These are phyloP conservation scores for Erythrophleum fordii DNA, from an alignment of 306 rosid species.

Conservation along the genomic window DNA sequence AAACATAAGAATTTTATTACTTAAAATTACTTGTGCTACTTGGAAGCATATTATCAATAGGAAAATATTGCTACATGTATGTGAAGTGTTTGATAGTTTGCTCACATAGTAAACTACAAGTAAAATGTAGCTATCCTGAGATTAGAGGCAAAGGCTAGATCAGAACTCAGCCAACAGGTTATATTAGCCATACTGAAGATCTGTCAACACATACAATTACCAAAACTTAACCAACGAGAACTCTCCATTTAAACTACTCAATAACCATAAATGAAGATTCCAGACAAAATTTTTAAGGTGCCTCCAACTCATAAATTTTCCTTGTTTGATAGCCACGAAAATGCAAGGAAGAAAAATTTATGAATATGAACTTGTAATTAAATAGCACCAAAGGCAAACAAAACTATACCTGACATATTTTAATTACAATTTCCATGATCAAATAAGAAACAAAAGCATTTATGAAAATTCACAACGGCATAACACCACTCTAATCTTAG, in stretches of 20 bases:
- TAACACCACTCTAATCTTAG: too few species aligned
- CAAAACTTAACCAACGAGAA: too few species aligned
- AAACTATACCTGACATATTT: not conserved
- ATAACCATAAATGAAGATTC: constrained; percentile 27
- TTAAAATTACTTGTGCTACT: too few species aligned
- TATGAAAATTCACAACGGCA: too few species aligned
- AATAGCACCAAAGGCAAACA: not conserved
- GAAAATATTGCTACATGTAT: too few species aligned
- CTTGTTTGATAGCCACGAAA: constrained; percentile 32
- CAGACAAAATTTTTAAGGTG: constrained; percentile 12
- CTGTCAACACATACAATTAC: too few species aligned
- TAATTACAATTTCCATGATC: not conserved
- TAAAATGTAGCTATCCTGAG: not conserved
- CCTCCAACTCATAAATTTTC: constrained; percentile 37
- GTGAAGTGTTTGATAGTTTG: too few species aligned
- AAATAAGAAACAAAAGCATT: not conserved
- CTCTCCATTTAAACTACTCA: constrained; percentile 19
- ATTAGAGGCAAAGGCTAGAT: not conserved
- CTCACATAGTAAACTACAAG: constrained; percentile 20
- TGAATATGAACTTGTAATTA: constrained; percentile 33
- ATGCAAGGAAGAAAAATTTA: constrained; percentile 10
- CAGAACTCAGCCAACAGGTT: not conserved
- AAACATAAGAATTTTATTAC: too few species aligned
- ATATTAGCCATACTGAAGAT: not conserved
- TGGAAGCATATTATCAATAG: too few species aligned